Conservation (phyloP, 257 asterid species). For the Solanum virginianum region DNA sequence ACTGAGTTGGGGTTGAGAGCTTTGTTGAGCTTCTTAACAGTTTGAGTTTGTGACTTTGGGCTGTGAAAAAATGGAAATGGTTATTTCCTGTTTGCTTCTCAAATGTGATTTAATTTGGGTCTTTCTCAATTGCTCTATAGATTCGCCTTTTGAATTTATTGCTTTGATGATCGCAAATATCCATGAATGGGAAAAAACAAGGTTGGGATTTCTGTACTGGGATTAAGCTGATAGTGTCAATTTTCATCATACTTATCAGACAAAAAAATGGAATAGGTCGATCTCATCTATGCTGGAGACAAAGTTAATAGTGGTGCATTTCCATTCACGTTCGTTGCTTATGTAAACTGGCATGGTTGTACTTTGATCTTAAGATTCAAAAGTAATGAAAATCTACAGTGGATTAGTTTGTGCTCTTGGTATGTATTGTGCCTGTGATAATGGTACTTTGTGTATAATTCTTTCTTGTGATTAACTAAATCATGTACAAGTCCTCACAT, state of each 20-base stretch:
- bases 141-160: neutral
- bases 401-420: neutral
- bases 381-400: neutral
- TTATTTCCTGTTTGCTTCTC: neutral
- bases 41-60: neutral
- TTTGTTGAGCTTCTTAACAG: neutral
- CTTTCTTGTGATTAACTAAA: neutral
- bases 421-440: neutral
- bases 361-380: neutral
- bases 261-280: neutral
- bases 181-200: neutral
- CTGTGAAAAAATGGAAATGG: neutral
- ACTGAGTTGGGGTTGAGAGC: neutral
- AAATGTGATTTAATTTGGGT: conserved; percentile 1
- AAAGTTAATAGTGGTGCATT: neutral
- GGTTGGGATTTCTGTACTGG: neutral
- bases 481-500: neutral
- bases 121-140: neutral
- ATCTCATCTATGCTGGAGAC: neutral
- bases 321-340: neutral
- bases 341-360: neutral
- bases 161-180: neutral
- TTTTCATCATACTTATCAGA: neutral
- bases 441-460: neutral
- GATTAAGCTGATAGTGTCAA: neutral